Conservation (phyloP, 371 early-diverging fungal species). For the Thermomucor indicae-seudaticae region DNA sequence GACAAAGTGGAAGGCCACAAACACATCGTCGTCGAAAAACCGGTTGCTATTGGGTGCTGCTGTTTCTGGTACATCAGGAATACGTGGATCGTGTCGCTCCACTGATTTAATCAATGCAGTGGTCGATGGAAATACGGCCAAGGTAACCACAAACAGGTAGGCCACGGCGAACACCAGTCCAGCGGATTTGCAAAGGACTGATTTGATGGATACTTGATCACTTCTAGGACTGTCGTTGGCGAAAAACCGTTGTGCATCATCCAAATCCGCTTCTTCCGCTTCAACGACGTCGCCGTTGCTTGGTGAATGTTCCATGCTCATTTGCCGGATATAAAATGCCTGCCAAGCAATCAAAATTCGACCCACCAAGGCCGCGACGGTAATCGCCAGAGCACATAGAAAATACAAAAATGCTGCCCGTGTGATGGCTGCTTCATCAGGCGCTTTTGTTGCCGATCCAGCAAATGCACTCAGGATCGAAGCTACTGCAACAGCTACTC, state of each 20-base stretch:
- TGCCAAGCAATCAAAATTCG: conserved; percentile 36
- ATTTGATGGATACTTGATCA: conserved; percentile 1
- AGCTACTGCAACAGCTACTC: conserved; percentile 56
- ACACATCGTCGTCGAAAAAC: conserved; percentile 53
- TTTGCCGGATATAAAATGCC: conserved; percentile 50
- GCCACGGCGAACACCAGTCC: conserved; percentile 51
- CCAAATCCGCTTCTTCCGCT: conserved; percentile 6
- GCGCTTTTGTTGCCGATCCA: conserved; percentile 16
- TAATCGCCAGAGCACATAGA: conserved; percentile 44
- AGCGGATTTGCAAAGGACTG: conserved; percentile 26
- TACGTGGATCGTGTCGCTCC: conserved; percentile 22
- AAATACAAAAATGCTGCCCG: conserved; percentile 61
- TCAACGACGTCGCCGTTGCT: not conserved
- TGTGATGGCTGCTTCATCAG: conserved; percentile 30
- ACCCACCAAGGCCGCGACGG: conserved; percentile 42
- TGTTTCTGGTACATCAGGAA: too few species aligned
- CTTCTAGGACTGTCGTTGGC: not conserved
- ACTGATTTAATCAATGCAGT: conserved; percentile 66
- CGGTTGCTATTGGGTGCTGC: conserved; percentile 12
- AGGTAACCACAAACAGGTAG: conserved; percentile 63
- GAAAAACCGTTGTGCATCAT: conserved; percentile 8
- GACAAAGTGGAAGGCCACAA: conserved; percentile 75
- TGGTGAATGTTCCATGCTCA: conserved; percentile 17
- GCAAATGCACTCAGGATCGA: conserved; percentile 51
- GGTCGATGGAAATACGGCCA: conserved; percentile 76